These are phyloP conservation scores for Zelonia costaricensis DNA, from an alignment of 208 protist genomes.

Conservation along the genomic window DNA sequence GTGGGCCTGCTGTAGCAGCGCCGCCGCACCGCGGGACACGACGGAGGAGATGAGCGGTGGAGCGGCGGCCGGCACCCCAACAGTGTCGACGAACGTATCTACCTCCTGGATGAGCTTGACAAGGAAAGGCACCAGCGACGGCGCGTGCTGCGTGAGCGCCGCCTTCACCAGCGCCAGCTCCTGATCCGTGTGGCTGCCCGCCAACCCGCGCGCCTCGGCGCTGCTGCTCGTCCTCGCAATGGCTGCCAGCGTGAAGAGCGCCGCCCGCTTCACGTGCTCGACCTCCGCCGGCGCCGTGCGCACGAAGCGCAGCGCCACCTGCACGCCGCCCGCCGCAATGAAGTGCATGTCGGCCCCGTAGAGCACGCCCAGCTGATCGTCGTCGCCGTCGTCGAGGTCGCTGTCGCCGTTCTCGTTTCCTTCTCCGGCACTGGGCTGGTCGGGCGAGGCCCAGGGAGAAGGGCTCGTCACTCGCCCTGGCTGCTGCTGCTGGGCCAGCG, in stretches of 20 bases:
- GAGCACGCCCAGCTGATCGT: conserved; percentile 11
- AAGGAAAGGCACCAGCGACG: conserved; percentile 27
- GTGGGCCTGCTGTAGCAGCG: no score
- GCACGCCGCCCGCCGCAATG: conserved; percentile 50
- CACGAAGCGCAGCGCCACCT: conserved; percentile 54
- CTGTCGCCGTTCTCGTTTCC: neutral
- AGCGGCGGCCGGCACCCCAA: conserved; percentile 32
- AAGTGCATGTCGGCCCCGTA: conserved; percentile 56
- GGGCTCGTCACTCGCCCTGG: neutral
- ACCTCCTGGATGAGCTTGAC: conserved; percentile 32
- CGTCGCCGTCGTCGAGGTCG: conserved; percentile 9
- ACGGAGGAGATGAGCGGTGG: conserved; percentile 21
- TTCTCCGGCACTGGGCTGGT: neutral
- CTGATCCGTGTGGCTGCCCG: conserved; percentile 5
- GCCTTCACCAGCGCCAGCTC: conserved; percentile 10
- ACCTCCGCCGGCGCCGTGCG: conserved; percentile 29
- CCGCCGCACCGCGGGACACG: no score
- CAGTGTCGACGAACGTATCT: conserved; percentile 39
- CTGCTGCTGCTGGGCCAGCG: conserved; percentile 1
- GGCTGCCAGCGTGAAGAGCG: conserved; percentile 43
- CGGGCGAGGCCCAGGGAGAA: neutral
- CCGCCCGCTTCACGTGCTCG: conserved; percentile 47
- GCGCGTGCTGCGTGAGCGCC: conserved; percentile 16
- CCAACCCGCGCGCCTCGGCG: conserved; percentile 9
- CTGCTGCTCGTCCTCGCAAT: conserved; percentile 24